Evolutionary conservation across 1,284 basidiomycete species (phyloP).

Genomic region (Baeospora myosura): DNA sequence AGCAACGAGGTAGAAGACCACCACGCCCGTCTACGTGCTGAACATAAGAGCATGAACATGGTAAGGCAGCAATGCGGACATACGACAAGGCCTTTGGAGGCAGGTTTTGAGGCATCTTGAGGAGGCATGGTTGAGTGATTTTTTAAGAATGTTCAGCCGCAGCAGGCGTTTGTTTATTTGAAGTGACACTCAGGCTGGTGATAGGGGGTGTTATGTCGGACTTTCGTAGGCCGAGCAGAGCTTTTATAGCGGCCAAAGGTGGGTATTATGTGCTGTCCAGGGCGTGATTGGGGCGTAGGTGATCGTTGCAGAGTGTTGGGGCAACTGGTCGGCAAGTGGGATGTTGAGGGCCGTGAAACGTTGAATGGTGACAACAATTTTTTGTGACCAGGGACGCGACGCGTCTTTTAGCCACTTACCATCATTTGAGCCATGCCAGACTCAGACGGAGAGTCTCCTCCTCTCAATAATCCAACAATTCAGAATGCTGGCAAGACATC

Average conservation of each 20-base stretch:
- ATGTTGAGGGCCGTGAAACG: background rate
- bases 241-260: no score
- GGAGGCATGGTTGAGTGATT: background rate
- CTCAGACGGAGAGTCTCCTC: conserved; percentile 7
- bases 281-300: no score
- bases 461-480: conserved; percentile 25
- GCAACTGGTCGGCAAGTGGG: background rate
- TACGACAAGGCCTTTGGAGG: conserved; percentile 14
- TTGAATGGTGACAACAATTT: background rate
- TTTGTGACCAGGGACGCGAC: conserved; percentile 17
- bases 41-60: background rate
- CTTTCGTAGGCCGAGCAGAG: no score
- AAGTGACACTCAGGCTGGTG: no score
- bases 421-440: conserved; percentile 3
- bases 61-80: conserved; percentile 2
- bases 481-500: conserved; percentile 28
- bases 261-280: no score
- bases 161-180: background rate
- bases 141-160: background rate
- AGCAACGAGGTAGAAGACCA: conserved; percentile 74
- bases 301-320: background rate
- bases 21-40: conserved; percentile 48
- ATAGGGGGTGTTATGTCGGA: no score
- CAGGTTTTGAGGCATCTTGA: conserved; percentile 13
- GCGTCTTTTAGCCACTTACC: conserved; percentile 12